Percentiles rank a stretch among this genome's conserved stretches.
Evolutionary conservation across 2,329 filamentous ascomycete species (phyloP).

Genomic region (Stachybotrys elegans): DNA sequence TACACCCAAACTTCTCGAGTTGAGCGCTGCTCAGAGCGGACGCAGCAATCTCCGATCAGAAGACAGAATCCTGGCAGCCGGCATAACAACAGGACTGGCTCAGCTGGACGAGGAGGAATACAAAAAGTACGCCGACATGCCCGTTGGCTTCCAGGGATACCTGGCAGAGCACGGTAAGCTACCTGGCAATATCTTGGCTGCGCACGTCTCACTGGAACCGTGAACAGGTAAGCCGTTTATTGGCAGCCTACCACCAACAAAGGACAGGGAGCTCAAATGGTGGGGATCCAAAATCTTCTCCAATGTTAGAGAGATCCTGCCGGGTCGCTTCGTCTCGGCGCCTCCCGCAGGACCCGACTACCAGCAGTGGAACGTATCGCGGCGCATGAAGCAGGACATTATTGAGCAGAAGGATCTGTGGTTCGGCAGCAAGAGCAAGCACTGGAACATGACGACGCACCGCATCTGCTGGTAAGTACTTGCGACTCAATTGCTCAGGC

Average conservation of each 20-base stretch:
- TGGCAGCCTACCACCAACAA: slow-evolving; percentile 51
- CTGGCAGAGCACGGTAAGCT: slow-evolving; percentile 29
- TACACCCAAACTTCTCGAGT: slow-evolving; percentile 50
- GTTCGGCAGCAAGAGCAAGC: slow-evolving; percentile 50
- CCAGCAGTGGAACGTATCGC: slow-evolving; percentile 56
- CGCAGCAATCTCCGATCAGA: slow-evolving; percentile 44
- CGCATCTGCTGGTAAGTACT: slow-evolving; percentile 59
- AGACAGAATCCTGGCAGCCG: slow-evolving; percentile 51
- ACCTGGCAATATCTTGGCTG: neutral
- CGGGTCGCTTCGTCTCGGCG: slow-evolving; percentile 49
- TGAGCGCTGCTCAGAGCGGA: slow-evolving; percentile 43
- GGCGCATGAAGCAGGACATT: slow-evolving; percentile 52
- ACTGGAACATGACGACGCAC: slow-evolving; percentile 56
- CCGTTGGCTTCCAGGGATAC: slow-evolving; percentile 40
- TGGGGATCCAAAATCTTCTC: slow-evolving; percentile 58
- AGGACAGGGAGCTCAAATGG: slow-evolving; percentile 49
- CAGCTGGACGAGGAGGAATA: slow-evolving; percentile 43
- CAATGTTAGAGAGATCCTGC: slow-evolving; percentile 47
- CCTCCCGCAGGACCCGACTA: slow-evolving; percentile 54
- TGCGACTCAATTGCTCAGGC: neutral
- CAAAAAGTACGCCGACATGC: slow-evolving; percentile 41
- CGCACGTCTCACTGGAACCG: slow-evolving; percentile 19
- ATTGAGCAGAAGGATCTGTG: slow-evolving; percentile 51
- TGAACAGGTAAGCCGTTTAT: slow-evolving; percentile 41
- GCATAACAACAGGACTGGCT: slow-evolving; percentile 54